Conservation (phyloP, 441 rosid species). For the Raphanus hybrid region DNA sequence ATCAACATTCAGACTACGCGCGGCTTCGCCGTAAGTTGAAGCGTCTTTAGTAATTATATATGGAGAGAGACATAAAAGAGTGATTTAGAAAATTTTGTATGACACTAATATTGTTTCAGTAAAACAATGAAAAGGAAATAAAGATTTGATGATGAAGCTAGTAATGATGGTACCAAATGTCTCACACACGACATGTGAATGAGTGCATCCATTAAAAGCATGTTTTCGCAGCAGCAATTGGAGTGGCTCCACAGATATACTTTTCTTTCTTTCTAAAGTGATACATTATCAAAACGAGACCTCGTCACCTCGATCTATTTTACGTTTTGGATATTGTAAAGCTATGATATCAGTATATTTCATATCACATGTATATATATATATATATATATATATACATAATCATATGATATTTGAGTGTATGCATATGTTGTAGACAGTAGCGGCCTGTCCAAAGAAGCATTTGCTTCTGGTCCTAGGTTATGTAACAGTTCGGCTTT, state of each 20-base stretch:
- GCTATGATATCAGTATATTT: not conserved
- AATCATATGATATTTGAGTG: not conserved
- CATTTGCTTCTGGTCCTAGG: too few species aligned
- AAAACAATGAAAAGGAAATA: not conserved
- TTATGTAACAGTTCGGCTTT: too few species aligned
- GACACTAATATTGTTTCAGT: not conserved
- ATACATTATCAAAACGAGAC: constrained; percentile 36
- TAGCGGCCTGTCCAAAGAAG: too few species aligned
- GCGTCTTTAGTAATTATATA: too few species aligned
- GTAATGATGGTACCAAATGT: constrained; percentile 42
- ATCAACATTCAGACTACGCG: not conserved
- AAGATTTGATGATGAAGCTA: constrained; percentile 48
- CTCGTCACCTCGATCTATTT: not conserved
- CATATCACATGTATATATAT: not conserved
- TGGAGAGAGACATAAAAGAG: not conserved
- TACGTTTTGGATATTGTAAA: constrained; percentile 13
- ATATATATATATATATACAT: too few species aligned
- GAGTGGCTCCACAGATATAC: constrained; percentile 41
- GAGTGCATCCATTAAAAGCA: constrained; percentile 40
- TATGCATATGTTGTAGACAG: not conserved
- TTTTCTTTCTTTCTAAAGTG: constrained; percentile 35
- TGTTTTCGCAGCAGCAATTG: constrained; percentile 26
- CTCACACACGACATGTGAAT: constrained; percentile 43
- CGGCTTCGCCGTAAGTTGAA: not conserved
- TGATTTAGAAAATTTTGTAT: not conserved